Evolutionary conservation across 768 basidiomycete genomes (phyloP).

Genomic region (Amanita subjunquillea): DNA sequence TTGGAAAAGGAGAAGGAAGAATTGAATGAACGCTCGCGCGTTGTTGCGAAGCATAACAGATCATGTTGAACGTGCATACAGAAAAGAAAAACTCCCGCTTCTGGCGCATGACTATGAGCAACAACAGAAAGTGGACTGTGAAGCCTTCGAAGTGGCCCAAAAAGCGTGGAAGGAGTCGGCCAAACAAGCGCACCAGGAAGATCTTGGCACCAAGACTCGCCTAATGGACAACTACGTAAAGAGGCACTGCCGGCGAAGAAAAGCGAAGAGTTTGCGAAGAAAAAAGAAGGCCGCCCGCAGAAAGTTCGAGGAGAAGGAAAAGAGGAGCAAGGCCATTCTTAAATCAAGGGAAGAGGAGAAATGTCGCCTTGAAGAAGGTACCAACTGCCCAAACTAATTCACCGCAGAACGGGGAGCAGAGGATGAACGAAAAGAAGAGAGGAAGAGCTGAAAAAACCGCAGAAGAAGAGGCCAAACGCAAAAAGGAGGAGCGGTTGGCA

Average conservation of each 20-base stretch:
- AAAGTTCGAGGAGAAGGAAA: slow-evolving; percentile 77
- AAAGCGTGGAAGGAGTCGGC: slow-evolving; percentile 45
- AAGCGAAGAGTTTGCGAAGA: slow-evolving; percentile 54
- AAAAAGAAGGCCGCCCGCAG: slow-evolving; percentile 41
- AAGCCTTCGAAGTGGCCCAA: slow-evolving; percentile 56
- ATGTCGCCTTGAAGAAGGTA: slow-evolving; percentile 43
- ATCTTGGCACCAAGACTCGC: slow-evolving; percentile 66
- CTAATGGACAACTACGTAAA: slow-evolving; percentile 66
- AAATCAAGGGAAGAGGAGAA: slow-evolving; percentile 44
- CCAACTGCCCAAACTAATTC: not conserved
- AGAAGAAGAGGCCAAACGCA: slow-evolving; percentile 45
- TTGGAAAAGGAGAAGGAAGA: slow-evolving; percentile 96
- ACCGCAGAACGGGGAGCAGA: slow-evolving; percentile 40
- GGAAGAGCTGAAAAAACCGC: slow-evolving; percentile 38
- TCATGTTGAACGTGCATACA: slow-evolving; percentile 89
- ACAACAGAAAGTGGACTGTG: slow-evolving; percentile 72
- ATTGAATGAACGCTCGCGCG: slow-evolving; percentile 68
- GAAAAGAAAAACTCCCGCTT: slow-evolving; percentile 86
- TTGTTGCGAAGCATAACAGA: slow-evolving; percentile 86
- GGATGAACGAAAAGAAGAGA: slow-evolving; percentile 38
- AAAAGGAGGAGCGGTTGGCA: slow-evolving; percentile 47
- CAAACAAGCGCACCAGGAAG: slow-evolving; percentile 47
- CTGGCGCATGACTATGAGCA: slow-evolving; percentile 76
- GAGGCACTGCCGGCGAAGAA: slow-evolving; percentile 46
- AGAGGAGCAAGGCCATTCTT: slow-evolving; percentile 46